Evolutionary conservation across 306 rosid genomes (phyloP), one percentile per base, ranked within the genome.

Genomic region (Hippophae gyantsensis): DNA sequence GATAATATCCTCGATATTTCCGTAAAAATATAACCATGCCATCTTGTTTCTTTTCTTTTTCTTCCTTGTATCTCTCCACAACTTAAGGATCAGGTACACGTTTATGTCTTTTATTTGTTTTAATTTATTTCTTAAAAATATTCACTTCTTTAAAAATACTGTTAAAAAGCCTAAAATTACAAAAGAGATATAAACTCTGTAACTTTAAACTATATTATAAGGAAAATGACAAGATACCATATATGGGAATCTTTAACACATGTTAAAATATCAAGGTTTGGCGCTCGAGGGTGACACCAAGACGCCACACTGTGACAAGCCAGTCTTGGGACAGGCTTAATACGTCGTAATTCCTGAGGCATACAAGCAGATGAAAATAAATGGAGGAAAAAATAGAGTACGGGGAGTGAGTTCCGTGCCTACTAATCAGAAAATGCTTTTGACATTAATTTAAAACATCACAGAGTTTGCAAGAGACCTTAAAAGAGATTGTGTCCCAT

Each of bases 271-370:
- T 93, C 97, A 64, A 93, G 99, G 79, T 86, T 93, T 64, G 99
- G 99, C 51, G 95, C 97, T 73, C 99, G 88, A 64, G 99, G 99
- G 61, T 93, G 99, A 66, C 97, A 82, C 99, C 99, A 93, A 62
- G 99, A 88, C 60, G 95, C 97, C 66, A 93, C 94, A 68, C 99
- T 93, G 62, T 93, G 99, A 83, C 99, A 93, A 69, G 95, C 95
- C 73, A 93, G 57, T 78, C 72, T 93, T 42, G 97, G 86, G 72
- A 93, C 99, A 54, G 99, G 99, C 73, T 93, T 93, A 60, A 93
- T 79, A 62, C 99, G 97, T 48, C 99, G 86, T 72, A 93, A 70
- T 60, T 93, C 99, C 99, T 93, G 85, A 57, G 64, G 68, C 57
- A 66, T 56, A 46, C 57, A 66, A 56, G 53, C 18, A 56, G 46